phyloP scores from a whole-genome alignment of 2,329 filamentous ascomycete species.

The Talaromyces sp. region DNA sequence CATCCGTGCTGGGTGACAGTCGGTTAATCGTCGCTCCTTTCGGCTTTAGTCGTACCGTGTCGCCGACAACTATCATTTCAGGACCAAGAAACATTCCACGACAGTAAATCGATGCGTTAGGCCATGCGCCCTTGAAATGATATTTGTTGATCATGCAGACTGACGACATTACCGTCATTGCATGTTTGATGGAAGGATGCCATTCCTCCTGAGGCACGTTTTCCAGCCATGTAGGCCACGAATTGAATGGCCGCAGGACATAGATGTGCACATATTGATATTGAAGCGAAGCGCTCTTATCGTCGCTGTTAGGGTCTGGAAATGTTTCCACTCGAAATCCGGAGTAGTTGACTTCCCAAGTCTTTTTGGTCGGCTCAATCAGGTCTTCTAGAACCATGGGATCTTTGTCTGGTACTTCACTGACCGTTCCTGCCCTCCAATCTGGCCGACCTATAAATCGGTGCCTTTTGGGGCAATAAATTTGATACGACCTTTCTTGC shows the following conservation, averaged over 20 bases:
- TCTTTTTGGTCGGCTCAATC: conserved; percentile 36
- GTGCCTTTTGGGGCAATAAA: conserved; percentile 32
- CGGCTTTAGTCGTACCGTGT: conserved; percentile 52
- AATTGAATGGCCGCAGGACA: conserved; percentile 53
- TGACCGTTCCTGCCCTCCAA: conserved; percentile 58
- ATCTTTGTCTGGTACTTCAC: conserved; percentile 48
- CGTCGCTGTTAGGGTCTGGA: conserved; percentile 47
- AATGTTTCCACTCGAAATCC: conserved; percentile 58
- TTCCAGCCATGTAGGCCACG: conserved; percentile 51
- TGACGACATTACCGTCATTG: conserved; percentile 52
- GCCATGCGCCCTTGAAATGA: conserved; percentile 54
- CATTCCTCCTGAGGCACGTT: conserved; percentile 39
- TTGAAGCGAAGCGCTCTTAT: conserved; percentile 53
- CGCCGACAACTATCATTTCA: conserved; percentile 54
- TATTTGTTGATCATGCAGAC: conserved; percentile 53
- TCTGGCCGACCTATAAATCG: conserved; percentile 38
- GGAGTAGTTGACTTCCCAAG: conserved; percentile 46
- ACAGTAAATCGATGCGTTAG: conserved; percentile 51
- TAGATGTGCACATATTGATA: conserved; percentile 55
- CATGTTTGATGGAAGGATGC: conserved; percentile 55
- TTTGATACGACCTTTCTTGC: conserved; percentile 27
- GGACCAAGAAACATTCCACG: conserved; percentile 55
- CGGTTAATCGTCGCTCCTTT: conserved; percentile 20
- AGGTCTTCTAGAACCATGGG: conserved; percentile 47
- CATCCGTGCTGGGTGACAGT: conserved; percentile 43